Percentiles rank a stretch among this genome's conserved stretches.
Evolutionary conservation across 192 early-diverging fungal genomes (phyloP).

Genomic region (Radiomyces spectabilis): DNA sequence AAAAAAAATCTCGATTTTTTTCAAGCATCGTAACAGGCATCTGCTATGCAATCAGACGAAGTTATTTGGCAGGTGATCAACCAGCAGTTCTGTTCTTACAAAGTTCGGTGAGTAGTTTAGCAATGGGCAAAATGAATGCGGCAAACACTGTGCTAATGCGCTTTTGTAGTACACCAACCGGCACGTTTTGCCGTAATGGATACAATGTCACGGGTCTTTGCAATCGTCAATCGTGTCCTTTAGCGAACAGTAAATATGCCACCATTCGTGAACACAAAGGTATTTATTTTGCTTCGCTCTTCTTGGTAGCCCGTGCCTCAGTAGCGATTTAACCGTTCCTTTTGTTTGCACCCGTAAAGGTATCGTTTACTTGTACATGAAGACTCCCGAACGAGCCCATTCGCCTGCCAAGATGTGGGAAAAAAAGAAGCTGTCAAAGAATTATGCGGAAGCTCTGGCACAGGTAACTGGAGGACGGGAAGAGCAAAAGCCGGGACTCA

Average conservation of each 20-base stretch:
- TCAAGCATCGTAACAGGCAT: no score
- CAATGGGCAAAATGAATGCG: no score
- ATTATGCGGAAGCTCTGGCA: constrained; percentile 80
- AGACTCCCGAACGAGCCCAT: constrained; percentile 93
- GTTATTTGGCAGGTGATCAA: constrained; percentile 95
- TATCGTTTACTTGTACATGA: constrained; percentile 86
- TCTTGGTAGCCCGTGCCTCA: no score
- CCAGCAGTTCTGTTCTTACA: constrained; percentile 96
- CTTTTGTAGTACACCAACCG: constrained; percentile 60
- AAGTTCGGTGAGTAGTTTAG: constrained; percentile 72
- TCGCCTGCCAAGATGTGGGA: constrained; percentile 94
- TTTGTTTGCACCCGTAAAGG: constrained; percentile 36
- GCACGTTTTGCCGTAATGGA: constrained; percentile 92
- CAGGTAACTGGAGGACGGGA: constrained; percentile 29
- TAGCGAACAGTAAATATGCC: constrained; percentile 93
- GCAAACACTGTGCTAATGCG: background rate
- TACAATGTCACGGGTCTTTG: constrained; percentile 97
- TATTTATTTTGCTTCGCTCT: background rate
- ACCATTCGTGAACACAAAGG: constrained; percentile 86
- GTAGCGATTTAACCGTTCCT: background rate
- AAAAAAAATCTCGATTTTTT: no score
- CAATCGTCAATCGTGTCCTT: constrained; percentile 87
- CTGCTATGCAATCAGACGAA: constrained; percentile 55
- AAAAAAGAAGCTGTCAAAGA: constrained; percentile 78
- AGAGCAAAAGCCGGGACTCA: background rate